phyloP scores from a whole-genome alignment of 2,329 filamentous ascomycete genomes.

The Fusarium graminum region DNA sequence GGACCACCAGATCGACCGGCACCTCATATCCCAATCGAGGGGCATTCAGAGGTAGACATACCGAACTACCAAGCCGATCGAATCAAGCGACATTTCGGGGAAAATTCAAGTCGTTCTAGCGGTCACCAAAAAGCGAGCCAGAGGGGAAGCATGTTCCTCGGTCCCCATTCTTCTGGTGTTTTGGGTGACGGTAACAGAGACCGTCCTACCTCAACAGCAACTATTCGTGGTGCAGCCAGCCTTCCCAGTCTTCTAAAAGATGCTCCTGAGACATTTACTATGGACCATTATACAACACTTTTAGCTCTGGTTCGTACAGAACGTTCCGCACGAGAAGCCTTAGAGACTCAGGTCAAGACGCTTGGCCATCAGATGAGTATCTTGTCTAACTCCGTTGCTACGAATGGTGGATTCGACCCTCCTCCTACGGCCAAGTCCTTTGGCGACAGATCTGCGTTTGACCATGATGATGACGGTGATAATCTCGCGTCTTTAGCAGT shows the following conservation, averaged over 20 bases:
- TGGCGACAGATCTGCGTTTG: slow-evolving; percentile 57
- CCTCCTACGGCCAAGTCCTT: slow-evolving; percentile 55
- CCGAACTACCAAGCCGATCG: slow-evolving; percentile 9
- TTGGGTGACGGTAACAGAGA: slow-evolving; percentile 26
- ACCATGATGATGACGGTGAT: slow-evolving; percentile 60
- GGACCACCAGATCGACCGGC: slow-evolving; percentile 47
- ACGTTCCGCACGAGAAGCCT: slow-evolving; percentile 65
- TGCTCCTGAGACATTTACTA: slow-evolving; percentile 51
- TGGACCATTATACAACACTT: slow-evolving; percentile 65
- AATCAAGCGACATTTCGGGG: slow-evolving; percentile 7
- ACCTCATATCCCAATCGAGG: slow-evolving; percentile 43
- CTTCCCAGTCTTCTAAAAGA: slow-evolving; percentile 58
- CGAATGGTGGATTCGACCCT: slow-evolving; percentile 46
- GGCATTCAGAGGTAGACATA: slow-evolving; percentile 21
- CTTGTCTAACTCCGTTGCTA: slow-evolving; percentile 56
- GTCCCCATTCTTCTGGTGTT: slow-evolving; percentile 32
- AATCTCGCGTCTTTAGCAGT: slow-evolving; percentile 44
- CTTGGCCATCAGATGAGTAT: slow-evolving; percentile 65
- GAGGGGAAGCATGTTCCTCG: slow-evolving; percentile 61
- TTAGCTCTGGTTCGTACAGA: slow-evolving; percentile 68
- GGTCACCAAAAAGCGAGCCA: slow-evolving; percentile 52
- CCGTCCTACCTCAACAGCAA: slow-evolving; percentile 61
- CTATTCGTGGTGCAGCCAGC: slow-evolving; percentile 62
- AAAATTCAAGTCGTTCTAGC: slow-evolving; percentile 41
- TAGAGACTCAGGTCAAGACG: slow-evolving; percentile 69